These are phyloP conservation scores for Aspergillus neotritici DNA, from an alignment of 2,329 filamentous ascomycete species.

Conservation along the genomic window DNA sequence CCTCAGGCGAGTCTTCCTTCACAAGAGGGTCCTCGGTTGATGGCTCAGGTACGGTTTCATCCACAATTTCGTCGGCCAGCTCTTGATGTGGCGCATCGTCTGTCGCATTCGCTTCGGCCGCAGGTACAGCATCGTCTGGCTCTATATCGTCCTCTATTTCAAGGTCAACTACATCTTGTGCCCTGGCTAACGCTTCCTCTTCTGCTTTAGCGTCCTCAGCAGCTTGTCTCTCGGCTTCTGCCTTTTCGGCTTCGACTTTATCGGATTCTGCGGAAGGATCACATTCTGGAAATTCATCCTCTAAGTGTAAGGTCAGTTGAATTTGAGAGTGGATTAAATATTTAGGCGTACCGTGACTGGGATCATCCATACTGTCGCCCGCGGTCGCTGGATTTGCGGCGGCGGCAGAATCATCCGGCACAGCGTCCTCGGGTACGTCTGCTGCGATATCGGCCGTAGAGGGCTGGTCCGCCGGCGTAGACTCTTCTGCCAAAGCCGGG, in stretches of 20 bases:
- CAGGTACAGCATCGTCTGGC: conserved; percentile 1
- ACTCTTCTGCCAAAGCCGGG: too few relatives aligned
- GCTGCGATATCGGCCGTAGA: too few relatives aligned
- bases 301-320: conserved; percentile 17
- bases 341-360: conserved; percentile 21
- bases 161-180: conserved; percentile 8
- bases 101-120: conserved; percentile 6
- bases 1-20: neutral
- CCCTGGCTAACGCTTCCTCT: conserved; percentile 14
- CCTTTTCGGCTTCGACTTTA: conserved; percentile 31
- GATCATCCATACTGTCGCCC: conserved; percentile 9
- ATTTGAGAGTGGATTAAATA: conserved; percentile 1
- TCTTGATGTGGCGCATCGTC: conserved; percentile 12
- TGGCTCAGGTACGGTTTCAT: neutral
- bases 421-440: neutral
- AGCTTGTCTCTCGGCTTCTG: conserved; percentile 26
- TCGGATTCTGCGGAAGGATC: conserved; percentile 26
- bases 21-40: neutral
- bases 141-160: conserved; percentile 6
- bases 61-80: neutral
- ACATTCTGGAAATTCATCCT: conserved; percentile 32
- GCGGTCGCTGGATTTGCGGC: conserved; percentile 3
- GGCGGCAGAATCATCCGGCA: conserved; percentile 6
- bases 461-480: too few relatives aligned
- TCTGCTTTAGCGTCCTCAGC: conserved; percentile 28